Evolutionary conservation across 2,329 filamentous ascomycete genomes (phyloP).

Genomic region (Microdochium nivale): DNA sequence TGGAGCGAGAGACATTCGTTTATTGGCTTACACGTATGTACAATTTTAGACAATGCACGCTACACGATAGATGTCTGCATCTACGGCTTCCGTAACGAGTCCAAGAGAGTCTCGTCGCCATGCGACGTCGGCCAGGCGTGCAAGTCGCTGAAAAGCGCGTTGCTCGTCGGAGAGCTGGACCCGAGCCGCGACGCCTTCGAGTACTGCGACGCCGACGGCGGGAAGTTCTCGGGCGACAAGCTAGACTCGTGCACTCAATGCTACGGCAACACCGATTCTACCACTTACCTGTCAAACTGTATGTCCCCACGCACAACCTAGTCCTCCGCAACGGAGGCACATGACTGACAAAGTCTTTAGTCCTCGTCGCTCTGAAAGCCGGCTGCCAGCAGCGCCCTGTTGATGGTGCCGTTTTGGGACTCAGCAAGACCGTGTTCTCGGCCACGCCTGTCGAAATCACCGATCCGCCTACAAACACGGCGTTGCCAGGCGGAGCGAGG

Average conservation of each 20-base stretch:
- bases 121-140: slow-evolving; percentile 35
- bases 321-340: too few relatives aligned
- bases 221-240: slow-evolving; percentile 18
- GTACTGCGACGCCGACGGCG: slow-evolving; percentile 32
- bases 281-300: slow-evolving; percentile 42
- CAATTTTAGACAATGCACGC: slow-evolving; percentile 37
- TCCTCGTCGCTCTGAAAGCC: neutral
- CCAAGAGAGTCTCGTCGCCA: slow-evolving; percentile 26
- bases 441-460: neutral
- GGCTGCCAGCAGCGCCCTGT: neutral
- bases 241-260: slow-evolving; percentile 32
- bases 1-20: too few relatives aligned
- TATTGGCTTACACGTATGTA: slow-evolving; percentile 1
- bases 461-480: neutral
- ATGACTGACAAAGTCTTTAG: neutral
- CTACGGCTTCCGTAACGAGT: slow-evolving; percentile 23
- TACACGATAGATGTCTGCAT: slow-evolving; percentile 39
- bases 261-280: slow-evolving; percentile 27
- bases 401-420: neutral
- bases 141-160: slow-evolving; percentile 24
- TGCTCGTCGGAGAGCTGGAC: slow-evolving; percentile 23
- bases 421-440: neutral
- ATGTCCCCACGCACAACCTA: slow-evolving; percentile 12
- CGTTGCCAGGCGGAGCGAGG: neutral
- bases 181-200: slow-evolving; percentile 19